Percentiles rank a stretch among this genome's conserved stretches.
These are phyloP conservation scores for Dacryopinax spathularia DNA, from an alignment of 768 basidiomycete genomes.

Conservation along the genomic window DNA sequence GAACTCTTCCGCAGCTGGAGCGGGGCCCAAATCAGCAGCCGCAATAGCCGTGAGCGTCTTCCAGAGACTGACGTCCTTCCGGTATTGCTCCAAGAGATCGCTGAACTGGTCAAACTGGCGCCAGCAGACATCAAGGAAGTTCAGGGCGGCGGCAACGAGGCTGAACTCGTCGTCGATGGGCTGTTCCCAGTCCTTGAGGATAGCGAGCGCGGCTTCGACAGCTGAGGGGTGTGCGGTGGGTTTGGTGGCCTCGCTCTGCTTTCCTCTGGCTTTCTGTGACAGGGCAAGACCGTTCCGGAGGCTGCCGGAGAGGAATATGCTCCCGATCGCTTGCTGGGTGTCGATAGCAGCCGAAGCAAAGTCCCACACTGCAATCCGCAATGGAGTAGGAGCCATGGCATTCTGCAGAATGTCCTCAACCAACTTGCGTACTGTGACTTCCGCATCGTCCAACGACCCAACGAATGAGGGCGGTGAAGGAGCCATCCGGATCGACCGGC, in stretches of 20 bases:
- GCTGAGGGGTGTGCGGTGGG: constrained; percentile 29
- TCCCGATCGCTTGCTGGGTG: constrained; percentile 72
- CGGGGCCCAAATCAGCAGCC: constrained; percentile 59
- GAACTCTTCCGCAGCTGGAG: constrained; percentile 43
- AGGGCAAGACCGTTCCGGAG: constrained; percentile 36
- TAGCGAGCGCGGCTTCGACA: constrained; percentile 49
- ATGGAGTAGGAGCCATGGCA: constrained; percentile 16
- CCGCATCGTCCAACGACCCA: constrained; percentile 13
- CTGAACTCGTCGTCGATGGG: constrained; percentile 67
- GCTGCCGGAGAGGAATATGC: constrained; percentile 62
- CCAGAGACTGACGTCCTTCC: constrained; percentile 54
- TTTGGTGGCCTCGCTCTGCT: constrained; percentile 21
- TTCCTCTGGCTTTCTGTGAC: constrained; percentile 25
- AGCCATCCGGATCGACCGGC: constrained; percentile 13
- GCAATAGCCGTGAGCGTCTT: constrained; percentile 47
- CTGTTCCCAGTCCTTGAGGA: constrained; percentile 54
- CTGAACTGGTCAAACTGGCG: constrained; percentile 66
- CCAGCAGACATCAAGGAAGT: constrained; percentile 68
- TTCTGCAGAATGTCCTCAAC: constrained; percentile 9
- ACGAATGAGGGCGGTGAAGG: constrained; percentile 16
- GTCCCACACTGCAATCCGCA: constrained; percentile 68
- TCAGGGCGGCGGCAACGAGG: constrained; percentile 55
- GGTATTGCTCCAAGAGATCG: constrained; percentile 38
- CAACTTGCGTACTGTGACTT: constrained; percentile 4
- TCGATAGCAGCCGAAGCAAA: constrained; percentile 70